A percentile compares a stretch with the other conserved stretches of the same genome.
Conservation (phyloP, 2,329 filamentous ascomycete genomes). For the Pseudogymnoascus sp. region DNA sequence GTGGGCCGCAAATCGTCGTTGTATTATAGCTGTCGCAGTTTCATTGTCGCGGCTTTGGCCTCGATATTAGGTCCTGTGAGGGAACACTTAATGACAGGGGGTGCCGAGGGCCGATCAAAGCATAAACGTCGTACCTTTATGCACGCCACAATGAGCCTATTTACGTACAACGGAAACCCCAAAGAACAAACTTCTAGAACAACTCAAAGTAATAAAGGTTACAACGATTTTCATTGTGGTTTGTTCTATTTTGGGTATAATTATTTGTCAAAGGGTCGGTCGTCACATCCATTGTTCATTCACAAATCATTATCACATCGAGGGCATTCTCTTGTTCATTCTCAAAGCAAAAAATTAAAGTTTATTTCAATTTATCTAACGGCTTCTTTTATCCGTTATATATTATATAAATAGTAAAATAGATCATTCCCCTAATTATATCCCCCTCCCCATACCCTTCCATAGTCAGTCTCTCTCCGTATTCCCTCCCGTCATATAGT, state of each 20-base stretch:
- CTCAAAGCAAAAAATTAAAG: no score
- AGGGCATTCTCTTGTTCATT: neutral
- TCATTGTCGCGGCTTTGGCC: conserved; percentile 4
- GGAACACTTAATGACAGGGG: conserved; percentile 8
- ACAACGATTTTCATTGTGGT: neutral
- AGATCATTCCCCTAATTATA: no score
- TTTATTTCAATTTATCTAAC: no score
- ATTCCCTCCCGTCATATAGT: no score
- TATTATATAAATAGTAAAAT: no score
- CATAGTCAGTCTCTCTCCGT: no score
- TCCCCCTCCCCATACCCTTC: no score
- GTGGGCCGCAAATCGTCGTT: neutral
- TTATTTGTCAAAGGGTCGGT: neutral
- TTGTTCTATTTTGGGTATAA: neutral
- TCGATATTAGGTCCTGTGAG: conserved; percentile 6
- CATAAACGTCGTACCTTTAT: neutral
- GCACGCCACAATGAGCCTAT: conserved; percentile 2
- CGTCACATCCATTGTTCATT: neutral
- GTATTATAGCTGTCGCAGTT: conserved; percentile 6
- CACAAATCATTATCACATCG: neutral
- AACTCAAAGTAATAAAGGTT: neutral
- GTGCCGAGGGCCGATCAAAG: conserved; percentile 7
- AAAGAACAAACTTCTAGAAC: conserved; percentile 1
- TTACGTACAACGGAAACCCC: neutral
- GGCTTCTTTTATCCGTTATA: no score